Percentiles rank a stretch among this genome's conserved stretches.
These are phyloP conservation scores for Ogataea angusta DNA, from an alignment of 805 yeast genomes.

Conservation along the genomic window DNA sequence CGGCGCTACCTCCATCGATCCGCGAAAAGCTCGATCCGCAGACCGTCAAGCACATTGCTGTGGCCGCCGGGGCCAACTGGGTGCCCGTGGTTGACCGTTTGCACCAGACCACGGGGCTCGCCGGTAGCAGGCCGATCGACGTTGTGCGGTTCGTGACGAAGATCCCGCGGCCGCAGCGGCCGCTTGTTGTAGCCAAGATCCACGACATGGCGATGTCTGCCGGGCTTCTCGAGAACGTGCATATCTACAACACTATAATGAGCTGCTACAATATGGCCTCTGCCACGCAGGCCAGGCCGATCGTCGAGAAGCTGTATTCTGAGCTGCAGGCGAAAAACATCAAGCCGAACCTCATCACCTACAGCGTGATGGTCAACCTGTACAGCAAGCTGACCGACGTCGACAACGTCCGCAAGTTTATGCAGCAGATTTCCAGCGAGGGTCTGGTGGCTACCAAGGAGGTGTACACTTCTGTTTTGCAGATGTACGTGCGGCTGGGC, in stretches of 20 bases:
- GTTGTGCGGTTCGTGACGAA: slow-evolving; percentile 35
- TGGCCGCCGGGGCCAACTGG: slow-evolving; percentile 45
- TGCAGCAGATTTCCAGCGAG: slow-evolving; percentile 37
- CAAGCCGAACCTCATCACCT: slow-evolving; percentile 38
- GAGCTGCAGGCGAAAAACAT: slow-evolving; percentile 28
- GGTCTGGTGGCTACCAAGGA: slow-evolving; percentile 41
- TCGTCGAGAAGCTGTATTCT: slow-evolving; percentile 35
- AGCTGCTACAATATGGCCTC: slow-evolving; percentile 24
- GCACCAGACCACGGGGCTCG: slow-evolving; percentile 35
- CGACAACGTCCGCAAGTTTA: slow-evolving; percentile 36
- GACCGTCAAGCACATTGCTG: slow-evolving; percentile 38
- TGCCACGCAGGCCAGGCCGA: slow-evolving; percentile 18
- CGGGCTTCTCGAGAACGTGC: slow-evolving; percentile 29
- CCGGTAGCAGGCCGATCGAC: slow-evolving; percentile 32
- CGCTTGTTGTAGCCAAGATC: slow-evolving; percentile 33
- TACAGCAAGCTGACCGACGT: slow-evolving; percentile 41
- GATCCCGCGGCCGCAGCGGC: slow-evolving; percentile 41
- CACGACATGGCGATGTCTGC: slow-evolving; percentile 39
- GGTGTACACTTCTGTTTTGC: slow-evolving; percentile 56
- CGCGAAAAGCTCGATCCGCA: slow-evolving; percentile 36
- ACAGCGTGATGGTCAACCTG: slow-evolving; percentile 43
- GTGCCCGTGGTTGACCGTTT: slow-evolving; percentile 39
- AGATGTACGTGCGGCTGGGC: slow-evolving; percentile 52
- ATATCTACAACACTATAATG: slow-evolving; percentile 38
- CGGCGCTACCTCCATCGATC: slow-evolving; percentile 37